Percentiles rank a stretch among this genome's conserved stretches.
Evolutionary conservation across 1,139 yeast species (phyloP).

Genomic region (Saccharomyces hybrid): DNA sequence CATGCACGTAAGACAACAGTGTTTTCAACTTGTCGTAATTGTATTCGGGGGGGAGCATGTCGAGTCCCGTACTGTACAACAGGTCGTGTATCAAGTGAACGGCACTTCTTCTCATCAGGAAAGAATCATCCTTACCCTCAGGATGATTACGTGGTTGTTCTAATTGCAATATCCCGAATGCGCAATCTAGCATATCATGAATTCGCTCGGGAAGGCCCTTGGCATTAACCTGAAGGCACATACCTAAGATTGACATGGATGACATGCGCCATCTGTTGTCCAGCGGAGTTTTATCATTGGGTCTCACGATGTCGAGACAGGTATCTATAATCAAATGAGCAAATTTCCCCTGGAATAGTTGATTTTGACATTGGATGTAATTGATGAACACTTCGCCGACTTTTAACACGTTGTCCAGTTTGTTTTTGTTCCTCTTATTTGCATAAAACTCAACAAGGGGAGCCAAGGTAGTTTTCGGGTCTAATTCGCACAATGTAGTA

Average conservation of each 20-base stretch:
- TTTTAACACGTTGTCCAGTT: slow-evolving; percentile 59
- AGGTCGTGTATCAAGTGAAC: slow-evolving; percentile 63
- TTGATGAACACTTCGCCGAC: slow-evolving; percentile 75
- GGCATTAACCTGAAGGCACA: slow-evolving; percentile 54
- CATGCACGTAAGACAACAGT: slow-evolving; percentile 39
- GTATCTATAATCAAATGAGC: slow-evolving; percentile 34
- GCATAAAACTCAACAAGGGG: slow-evolving; percentile 40
- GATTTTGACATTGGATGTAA: slow-evolving; percentile 45
- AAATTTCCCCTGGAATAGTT: slow-evolving; percentile 39
- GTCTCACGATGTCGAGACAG: slow-evolving; percentile 26
- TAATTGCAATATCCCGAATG: slow-evolving; percentile 61
- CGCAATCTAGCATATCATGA: slow-evolving; percentile 60
- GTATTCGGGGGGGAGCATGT: slow-evolving; percentile 43
- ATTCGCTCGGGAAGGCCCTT: slow-evolving; percentile 44
- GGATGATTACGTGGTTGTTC: slow-evolving; percentile 35
- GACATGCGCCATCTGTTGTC: slow-evolving; percentile 75
- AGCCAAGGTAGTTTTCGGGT: slow-evolving; percentile 38
- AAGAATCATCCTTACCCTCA: slow-evolving; percentile 35
- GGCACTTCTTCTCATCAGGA: slow-evolving; percentile 65
- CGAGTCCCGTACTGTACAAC: slow-evolving; percentile 38
- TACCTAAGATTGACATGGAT: slow-evolving; percentile 73
- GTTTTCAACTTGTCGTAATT: slow-evolving; percentile 36
- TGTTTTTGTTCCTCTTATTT: slow-evolving; percentile 25
- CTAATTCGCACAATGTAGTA: slow-evolving; percentile 46
- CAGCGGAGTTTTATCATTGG: slow-evolving; percentile 7